phyloP scores from a whole-genome alignment of 1,284 basidiomycete genomes.

The Microbotryum lychnidis-dioicae region DNA sequence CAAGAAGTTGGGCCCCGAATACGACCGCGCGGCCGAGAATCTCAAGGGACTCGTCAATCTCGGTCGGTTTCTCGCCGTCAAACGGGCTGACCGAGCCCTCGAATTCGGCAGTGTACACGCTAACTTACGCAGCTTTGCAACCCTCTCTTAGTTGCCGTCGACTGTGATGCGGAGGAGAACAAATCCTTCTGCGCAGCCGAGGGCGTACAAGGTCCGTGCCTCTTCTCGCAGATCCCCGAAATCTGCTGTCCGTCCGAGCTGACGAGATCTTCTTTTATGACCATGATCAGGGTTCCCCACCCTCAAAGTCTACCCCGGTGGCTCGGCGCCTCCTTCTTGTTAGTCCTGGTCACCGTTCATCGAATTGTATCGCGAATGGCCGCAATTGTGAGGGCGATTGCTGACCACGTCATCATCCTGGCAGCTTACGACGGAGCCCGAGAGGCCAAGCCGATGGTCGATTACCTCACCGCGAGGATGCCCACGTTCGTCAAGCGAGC shows the following conservation, averaged over 20 bases:
- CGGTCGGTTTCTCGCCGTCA: conserved; percentile 22
- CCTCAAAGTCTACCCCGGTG: conserved; percentile 37
- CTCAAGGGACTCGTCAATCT: conserved; percentile 43
- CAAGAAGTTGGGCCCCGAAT: conserved; percentile 40
- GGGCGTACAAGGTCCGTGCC: conserved; percentile 36
- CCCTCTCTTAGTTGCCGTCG: conserved; percentile 30
- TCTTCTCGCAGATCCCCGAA: background rate
- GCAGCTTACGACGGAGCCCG: conserved; percentile 40
- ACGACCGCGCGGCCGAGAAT: conserved; percentile 35
- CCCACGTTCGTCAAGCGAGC: conserved; percentile 41
- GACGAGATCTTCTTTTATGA: background rate
- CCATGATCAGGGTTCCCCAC: conserved; percentile 39
- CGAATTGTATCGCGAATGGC: background rate
- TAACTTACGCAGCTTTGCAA: background rate
- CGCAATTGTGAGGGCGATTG: background rate
- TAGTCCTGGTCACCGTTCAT: conserved; percentile 26
- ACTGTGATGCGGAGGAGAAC: conserved; percentile 41
- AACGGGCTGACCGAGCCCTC: background rate
- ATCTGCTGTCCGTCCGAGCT: background rate
- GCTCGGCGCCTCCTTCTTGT: conserved; percentile 37
- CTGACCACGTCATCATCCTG: background rate
- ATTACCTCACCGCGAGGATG: conserved; percentile 38
- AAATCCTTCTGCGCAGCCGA: conserved; percentile 39
- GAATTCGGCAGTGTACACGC: background rate
- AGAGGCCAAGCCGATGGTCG: conserved; percentile 39